phyloP scores from a whole-genome alignment of 73 alveolate genomes.

The Halteria grandinella region DNA sequence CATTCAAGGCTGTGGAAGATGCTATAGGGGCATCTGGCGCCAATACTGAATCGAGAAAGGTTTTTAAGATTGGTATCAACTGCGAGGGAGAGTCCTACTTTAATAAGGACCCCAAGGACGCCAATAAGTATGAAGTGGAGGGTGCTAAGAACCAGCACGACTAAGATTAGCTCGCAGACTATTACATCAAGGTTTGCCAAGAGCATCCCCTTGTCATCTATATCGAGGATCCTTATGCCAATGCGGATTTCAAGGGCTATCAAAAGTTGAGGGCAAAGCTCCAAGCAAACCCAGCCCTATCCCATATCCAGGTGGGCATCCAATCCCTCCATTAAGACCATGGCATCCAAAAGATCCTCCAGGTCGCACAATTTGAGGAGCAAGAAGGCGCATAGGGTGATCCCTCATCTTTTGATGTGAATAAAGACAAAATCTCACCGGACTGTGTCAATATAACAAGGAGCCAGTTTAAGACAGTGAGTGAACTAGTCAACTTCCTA shows the following conservation, averaged over 20 bases:
- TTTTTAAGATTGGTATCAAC: constrained; percentile 62
- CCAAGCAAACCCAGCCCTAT: constrained; percentile 13
- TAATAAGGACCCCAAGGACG: constrained; percentile 59
- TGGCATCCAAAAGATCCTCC: background rate
- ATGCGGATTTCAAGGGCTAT: constrained; percentile 58
- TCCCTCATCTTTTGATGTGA: background rate
- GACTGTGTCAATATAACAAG: constrained; percentile 4
- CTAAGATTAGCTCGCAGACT: constrained; percentile 59
- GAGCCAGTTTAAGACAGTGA: background rate
- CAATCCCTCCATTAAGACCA: constrained; percentile 29
- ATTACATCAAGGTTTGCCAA: constrained; percentile 57
- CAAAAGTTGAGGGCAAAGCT: constrained; percentile 33
- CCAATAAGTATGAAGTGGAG: constrained; percentile 68
- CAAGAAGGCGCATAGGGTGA: background rate
- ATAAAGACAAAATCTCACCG: constrained; percentile 24
- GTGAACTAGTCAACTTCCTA: constrained; percentile 7
- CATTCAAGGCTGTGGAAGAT: constrained; percentile 64
- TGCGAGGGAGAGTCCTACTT: constrained; percentile 62
- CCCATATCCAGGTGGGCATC: constrained; percentile 35
- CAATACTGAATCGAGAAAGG: constrained; percentile 39
- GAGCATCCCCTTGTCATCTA: constrained; percentile 62
- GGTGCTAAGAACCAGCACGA: constrained; percentile 64
- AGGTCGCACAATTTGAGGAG: background rate
- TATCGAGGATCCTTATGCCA: constrained; percentile 61
- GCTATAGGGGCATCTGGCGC: constrained; percentile 60